Base-by-base conservation (phyloP, 495 filamentous ascomycete genomes). In the Immersiella caudata region DNA sequence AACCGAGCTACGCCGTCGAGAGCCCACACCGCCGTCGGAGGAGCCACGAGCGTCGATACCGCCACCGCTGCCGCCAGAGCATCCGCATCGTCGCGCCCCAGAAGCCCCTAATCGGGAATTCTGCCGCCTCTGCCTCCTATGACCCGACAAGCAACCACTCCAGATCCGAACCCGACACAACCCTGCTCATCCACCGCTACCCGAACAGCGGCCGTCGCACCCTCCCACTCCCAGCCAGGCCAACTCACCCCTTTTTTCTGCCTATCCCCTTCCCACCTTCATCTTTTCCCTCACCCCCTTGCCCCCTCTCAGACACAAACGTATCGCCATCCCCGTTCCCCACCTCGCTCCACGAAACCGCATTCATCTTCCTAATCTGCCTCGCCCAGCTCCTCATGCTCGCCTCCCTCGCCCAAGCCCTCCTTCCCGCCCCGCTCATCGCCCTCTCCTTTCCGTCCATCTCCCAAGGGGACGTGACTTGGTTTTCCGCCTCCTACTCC, bases 401-500 rank as follows among this genome's bases (percentile, higher is more conserved):
- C 57, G 76, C 74, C 0, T 75, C 72, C n/a, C 72, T 83, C 0
- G 75, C 64, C 8, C 71, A 76, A 60, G 78, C 73, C 20, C 74
- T 86, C 20, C 76, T 74, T 0, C 80, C 82, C 20, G 65, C 76
- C 2, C 73, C 69, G 26, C 68, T 81, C 55, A 86, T 88, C 68
- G 81, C 81, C 20, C 70, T 75, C 11, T 76, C 73, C 56, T 82
- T 87, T 51, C 75, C 72, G 35, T 78, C 71, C 35, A 76, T 70
- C 0, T 76, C 72, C 50, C 66, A 80, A 1, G 83, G 78, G 0
- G 73, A 81, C 22, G 74, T 84, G 25, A 81, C 80, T 27, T 88
- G 86, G 85, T 80, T 80, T 62, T 77, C 81, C 55, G 83, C 84
- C 3, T 83, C 81, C 0, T 88, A 86, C 72, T 79, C 81, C n/a